Conservation (phyloP, 305 asterid genomes). For the Nicotiana rustica region DNA sequence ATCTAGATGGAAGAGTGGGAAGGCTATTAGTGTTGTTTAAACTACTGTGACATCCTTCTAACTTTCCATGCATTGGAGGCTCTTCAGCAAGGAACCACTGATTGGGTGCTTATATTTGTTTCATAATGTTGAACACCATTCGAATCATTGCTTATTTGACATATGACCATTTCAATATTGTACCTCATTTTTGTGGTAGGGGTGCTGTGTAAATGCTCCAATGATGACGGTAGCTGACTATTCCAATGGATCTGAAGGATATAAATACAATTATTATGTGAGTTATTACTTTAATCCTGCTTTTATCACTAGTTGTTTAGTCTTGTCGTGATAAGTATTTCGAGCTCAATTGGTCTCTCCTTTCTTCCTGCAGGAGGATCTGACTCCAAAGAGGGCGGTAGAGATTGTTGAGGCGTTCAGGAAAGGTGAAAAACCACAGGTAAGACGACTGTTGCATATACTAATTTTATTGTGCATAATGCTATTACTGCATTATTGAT, state of each 20-base stretch:
- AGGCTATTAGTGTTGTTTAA: slow-evolving; percentile 4
- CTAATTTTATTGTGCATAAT: background rate
- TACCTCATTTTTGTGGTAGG: slow-evolving; percentile 55
- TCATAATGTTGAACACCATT: background rate
- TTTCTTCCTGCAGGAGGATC: slow-evolving; percentile 83
- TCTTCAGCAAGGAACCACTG: background rate
- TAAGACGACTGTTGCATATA: slow-evolving; percentile 46
- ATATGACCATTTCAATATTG: background rate
- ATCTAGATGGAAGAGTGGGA: background rate
- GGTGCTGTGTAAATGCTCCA: slow-evolving; percentile 97
- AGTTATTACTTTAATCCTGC: slow-evolving; percentile 43
- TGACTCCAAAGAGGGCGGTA: slow-evolving; percentile 82
- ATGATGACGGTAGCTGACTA: slow-evolving; percentile 99
- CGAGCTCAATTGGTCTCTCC: too few relatives aligned
- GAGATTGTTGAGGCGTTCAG: slow-evolving; percentile 92
- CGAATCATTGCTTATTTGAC: background rate
- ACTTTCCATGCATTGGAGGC: slow-evolving; percentile 19
- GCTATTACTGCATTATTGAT: slow-evolving; percentile 11
- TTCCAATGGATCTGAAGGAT: slow-evolving; percentile 96
- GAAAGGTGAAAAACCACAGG: slow-evolving; percentile 97
- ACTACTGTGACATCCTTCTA: slow-evolving; percentile 5
- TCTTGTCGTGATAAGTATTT: slow-evolving; percentile 7
- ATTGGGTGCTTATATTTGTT: background rate
- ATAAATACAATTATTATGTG: slow-evolving; percentile 81
- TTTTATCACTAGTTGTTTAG: background rate